Evolutionary conservation across 2,329 filamentous ascomycete genomes (phyloP).

Genomic region (Saccharata proteae): DNA sequence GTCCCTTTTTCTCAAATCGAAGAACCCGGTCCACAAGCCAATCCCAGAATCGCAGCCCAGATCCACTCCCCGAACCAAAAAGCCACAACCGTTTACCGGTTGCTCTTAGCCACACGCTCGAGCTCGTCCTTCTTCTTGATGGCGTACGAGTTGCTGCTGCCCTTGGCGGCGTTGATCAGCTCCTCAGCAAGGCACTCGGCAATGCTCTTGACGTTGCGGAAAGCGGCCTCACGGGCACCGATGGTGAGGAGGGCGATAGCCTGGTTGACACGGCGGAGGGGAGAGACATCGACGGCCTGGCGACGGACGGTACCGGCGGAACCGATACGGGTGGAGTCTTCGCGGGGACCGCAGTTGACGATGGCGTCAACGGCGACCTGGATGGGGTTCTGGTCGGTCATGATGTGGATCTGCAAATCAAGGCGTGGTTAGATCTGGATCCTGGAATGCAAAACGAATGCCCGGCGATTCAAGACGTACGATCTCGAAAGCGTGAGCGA

Average conservation of each 20-base stretch:
- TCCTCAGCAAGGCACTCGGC: conserved; percentile 99
- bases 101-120: conserved; percentile 99
- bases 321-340: conserved; percentile 99
- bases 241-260: conserved; percentile 98
- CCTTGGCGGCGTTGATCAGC: conserved; percentile 99
- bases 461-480: conserved; percentile 46
- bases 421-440: conserved; percentile 5
- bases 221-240: conserved; percentile 94
- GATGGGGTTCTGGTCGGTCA: conserved; percentile 99
- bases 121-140: conserved; percentile 99
- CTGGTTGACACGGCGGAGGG: conserved; percentile 99
- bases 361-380: conserved; percentile 99
- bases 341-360: conserved; percentile 99
- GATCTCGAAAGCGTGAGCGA: conserved; percentile 98
- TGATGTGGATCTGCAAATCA: conserved; percentile 90
- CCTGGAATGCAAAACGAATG: not conserved
- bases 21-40: conserved; percentile 6
- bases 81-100: conserved; percentile 64
- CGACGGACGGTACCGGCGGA: conserved; percentile 98
- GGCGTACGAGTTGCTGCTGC: conserved; percentile 99
- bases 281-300: conserved; percentile 99
- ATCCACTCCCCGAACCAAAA: not conserved
- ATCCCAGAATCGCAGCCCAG: conserved; percentile 5
- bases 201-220: conserved; percentile 99
- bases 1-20: conserved; percentile 4